Conservation (phyloP, 2,329 filamentous ascomycete species). For the Lasiodiplodia theobromae region DNA sequence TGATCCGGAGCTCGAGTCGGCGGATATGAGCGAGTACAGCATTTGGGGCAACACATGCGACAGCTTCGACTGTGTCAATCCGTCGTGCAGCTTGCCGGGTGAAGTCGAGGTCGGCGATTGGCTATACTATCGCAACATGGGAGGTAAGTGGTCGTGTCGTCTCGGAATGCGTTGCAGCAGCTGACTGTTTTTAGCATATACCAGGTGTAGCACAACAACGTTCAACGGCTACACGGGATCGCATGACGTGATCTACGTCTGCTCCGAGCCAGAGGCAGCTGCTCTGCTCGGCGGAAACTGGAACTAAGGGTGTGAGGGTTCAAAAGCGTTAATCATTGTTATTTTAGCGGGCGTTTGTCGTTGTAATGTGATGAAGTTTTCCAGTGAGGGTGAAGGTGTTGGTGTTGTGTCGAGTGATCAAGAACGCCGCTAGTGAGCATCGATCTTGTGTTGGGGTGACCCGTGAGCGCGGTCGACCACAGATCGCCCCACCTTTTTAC, state of each 20-base stretch:
- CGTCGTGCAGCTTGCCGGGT: slow-evolving; percentile 75
- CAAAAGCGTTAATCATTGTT: not conserved
- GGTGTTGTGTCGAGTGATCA: not conserved
- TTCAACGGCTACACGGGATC: slow-evolving; percentile 93
- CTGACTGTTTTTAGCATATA: slow-evolving; percentile 68
- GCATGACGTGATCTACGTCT: slow-evolving; percentile 89
- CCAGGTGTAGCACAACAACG: slow-evolving; percentile 88
- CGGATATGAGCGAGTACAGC: slow-evolving; percentile 64
- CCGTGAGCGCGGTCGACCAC: not conserved
- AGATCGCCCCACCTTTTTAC: not conserved
- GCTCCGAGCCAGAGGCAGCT: slow-evolving; percentile 81
- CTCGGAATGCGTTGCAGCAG: not conserved
- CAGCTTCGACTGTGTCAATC: slow-evolving; percentile 87
- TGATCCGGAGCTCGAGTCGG: slow-evolving; percentile 53
- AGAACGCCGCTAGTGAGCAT: not conserved
- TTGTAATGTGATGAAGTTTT: not conserved
- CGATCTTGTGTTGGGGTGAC: not conserved
- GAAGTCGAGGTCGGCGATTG: slow-evolving; percentile 87
- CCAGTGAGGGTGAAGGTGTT: not conserved
- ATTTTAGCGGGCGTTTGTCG: not conserved
- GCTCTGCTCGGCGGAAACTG: slow-evolving; percentile 62
- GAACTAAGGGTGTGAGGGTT: not conserved
- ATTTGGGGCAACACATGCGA: slow-evolving; percentile 97
- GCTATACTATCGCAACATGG: slow-evolving; percentile 97
- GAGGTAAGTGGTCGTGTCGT: slow-evolving; percentile 45